These are phyloP conservation scores for Cladosporium colombiae DNA, from an alignment of 2,329 filamentous ascomycete species.

Conservation along the genomic window DNA sequence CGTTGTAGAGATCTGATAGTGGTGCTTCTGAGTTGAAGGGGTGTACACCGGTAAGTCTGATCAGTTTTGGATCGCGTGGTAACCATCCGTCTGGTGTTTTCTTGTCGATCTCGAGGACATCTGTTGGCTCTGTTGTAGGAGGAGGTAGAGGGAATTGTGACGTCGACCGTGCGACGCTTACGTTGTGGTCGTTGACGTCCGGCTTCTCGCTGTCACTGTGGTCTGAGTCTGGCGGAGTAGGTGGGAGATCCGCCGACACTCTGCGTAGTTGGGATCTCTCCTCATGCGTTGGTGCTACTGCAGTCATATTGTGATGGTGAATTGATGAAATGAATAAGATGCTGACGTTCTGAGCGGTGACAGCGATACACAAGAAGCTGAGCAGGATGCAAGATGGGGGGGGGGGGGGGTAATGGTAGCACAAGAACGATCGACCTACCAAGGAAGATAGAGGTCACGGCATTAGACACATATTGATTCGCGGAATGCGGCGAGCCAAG, in stretches of 20 bases:
- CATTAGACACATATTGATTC: neutral
- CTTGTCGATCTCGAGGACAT: constrained; percentile 72
- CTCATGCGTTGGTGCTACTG: constrained; percentile 25
- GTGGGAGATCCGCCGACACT: constrained; percentile 33
- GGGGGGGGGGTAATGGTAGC: neutral
- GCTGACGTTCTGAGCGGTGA: constrained; percentile 1
- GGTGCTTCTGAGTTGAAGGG: constrained; percentile 91
- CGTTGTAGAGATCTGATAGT: constrained; percentile 72
- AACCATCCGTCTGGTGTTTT: constrained; percentile 84
- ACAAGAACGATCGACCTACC: neutral
- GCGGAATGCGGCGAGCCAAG: neutral
- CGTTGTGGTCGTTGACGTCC: constrained; percentile 49
- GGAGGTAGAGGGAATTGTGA: constrained; percentile 68
- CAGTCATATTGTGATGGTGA: constrained; percentile 20
- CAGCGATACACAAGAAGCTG: constrained; percentile 1
- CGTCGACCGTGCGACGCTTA: constrained; percentile 50
- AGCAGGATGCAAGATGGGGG: neutral
- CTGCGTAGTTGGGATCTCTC: constrained; percentile 28
- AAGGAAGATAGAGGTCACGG: neutral
- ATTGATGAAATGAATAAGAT: neutral
- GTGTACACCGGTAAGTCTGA: constrained; percentile 83
- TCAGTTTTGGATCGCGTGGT: constrained; percentile 74
- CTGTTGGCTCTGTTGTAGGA: constrained; percentile 55
- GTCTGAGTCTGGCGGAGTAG: constrained; percentile 41
- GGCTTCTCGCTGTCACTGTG: constrained; percentile 34